phyloP scores from a whole-genome alignment of 495 filamentous ascomycete genomes.

The Neurospora cerealis region DNA sequence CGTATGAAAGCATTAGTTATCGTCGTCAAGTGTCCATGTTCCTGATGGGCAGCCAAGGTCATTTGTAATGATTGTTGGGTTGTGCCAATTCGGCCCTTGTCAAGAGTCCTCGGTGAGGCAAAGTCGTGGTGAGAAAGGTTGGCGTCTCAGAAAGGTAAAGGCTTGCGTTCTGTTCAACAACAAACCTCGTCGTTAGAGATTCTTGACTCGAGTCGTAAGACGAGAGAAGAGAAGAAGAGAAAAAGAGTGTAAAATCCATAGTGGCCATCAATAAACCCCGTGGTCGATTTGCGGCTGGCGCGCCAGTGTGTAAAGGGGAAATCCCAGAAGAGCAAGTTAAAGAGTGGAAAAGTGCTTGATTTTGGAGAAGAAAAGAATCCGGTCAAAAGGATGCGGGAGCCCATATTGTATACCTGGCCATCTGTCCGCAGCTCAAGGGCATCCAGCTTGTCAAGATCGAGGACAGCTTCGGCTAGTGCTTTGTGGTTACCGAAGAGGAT shows the following conservation, averaged over 20 bases:
- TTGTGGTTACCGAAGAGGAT: conserved; percentile 37
- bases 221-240: too few relatives aligned
- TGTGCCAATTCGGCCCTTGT: conserved; percentile 43
- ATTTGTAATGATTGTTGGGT: conserved; percentile 77
- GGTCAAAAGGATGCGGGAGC: neutral
- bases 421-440: conserved; percentile 52
- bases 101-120: conserved; percentile 62
- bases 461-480: conserved; percentile 67
- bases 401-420: neutral
- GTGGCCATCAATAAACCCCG: neutral
- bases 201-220: too few relatives aligned
- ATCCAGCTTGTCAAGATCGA: conserved; percentile 75
- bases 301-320: neutral
- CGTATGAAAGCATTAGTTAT: conserved; percentile 60
- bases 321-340: neutral
- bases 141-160: too few relatives aligned
- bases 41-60: conserved; percentile 69
- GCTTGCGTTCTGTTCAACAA: too few relatives aligned
- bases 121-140: conserved; percentile 49
- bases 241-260: neutral
- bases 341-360: neutral
- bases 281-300: neutral
- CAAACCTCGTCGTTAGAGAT: too few relatives aligned
- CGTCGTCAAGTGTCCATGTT: conserved; percentile 60
- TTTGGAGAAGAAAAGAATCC: neutral